Base-by-base conservation (phyloP, 2,329 filamentous ascomycete genomes). In the Teratosphaeria pseudoeucalypti region DNA sequence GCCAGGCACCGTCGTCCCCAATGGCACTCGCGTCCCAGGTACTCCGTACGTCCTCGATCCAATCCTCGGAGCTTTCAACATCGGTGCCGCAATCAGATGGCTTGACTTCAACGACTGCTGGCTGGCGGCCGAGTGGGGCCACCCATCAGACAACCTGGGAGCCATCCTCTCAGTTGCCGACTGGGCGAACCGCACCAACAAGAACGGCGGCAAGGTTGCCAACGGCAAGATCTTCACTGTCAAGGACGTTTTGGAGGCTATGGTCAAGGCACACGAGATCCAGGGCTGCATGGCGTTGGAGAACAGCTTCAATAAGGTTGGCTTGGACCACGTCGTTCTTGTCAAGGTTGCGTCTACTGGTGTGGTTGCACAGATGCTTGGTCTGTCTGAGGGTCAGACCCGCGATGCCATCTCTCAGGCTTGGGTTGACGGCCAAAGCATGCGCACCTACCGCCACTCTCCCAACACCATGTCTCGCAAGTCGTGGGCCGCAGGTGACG, bases 21-120 rank as follows among this genome's bases (percentile, higher is more conserved):
- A 96, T 73, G 94, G 94, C 66, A 87, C 90, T 70, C 90, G 86
- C 73, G 90, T 99, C 53, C 90, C 89, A 49, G 94, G 94, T 65
- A 97, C 94, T 34, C 85, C 88, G 67, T 97, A 92, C 79, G 87
- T 95, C 78, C 86, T 99, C 68, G 94, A 97, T 75, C 94, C 94
- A 47, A 86, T 97, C 73, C 92, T 92, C 70, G 94, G 88, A 64
- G 94, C 94, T 65, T 97, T 99, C 85, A 97, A 97, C 82, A 97
- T 99, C 70, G 94, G 94, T 70, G 89, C 94, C 71, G 95, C 96
- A 87, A 96, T 99, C 79, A 85, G 94, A 73, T 99, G 94, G 94
- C 85, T 99, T 71, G 94, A 99, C 80, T 99, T 97, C 84, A 99
- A 99, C 76, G 94, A 99, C 83, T 97, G 94, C 85, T 99, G 92